phyloP scores from a whole-genome alignment of 2,329 filamentous ascomycete species.

The Diaporthe ampelina region DNA sequence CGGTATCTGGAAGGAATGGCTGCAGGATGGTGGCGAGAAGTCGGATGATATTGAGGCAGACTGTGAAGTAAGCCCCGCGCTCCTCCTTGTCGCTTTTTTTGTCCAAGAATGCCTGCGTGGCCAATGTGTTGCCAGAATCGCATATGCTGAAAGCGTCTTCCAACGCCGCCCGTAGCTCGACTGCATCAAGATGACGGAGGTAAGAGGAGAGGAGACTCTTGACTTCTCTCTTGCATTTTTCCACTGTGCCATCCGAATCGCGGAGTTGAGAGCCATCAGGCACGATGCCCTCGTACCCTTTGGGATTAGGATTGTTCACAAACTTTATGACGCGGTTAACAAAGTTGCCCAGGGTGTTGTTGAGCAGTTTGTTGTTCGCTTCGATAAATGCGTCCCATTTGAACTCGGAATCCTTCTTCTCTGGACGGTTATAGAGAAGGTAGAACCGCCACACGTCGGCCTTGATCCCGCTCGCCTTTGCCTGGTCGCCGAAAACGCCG shows the following conservation, averaged over 20 bases:
- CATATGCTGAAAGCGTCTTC: not conserved
- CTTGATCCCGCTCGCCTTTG: conserved; percentile 77
- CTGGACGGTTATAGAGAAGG: conserved; percentile 86
- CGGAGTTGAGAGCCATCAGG: conserved; percentile 61
- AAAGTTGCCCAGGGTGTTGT: conserved; percentile 82
- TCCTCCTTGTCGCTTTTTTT: not conserved
- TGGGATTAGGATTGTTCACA: conserved; percentile 66
- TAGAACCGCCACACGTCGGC: conserved; percentile 92
- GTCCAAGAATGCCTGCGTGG: not conserved
- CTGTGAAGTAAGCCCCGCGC: not conserved
- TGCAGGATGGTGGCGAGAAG: conserved; percentile 2
- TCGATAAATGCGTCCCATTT: conserved; percentile 88
- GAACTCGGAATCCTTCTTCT: conserved; percentile 89
- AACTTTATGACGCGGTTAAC: conserved; percentile 83
- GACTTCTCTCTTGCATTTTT: not conserved
- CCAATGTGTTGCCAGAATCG: not conserved
- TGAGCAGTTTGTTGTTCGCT: conserved; percentile 90
- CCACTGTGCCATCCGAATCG: not conserved
- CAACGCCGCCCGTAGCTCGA: conserved; percentile 6
- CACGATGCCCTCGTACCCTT: conserved; percentile 78
- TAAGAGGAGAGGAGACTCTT: not conserved
- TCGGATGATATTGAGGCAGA: not conserved
- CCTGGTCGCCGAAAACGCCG: conserved; percentile 81
- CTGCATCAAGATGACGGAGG: not conserved
- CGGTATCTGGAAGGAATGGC: conserved; percentile 19